Conservation (phyloP, 2,329 filamentous ascomycete species). For the Monascus ruber region DNA sequence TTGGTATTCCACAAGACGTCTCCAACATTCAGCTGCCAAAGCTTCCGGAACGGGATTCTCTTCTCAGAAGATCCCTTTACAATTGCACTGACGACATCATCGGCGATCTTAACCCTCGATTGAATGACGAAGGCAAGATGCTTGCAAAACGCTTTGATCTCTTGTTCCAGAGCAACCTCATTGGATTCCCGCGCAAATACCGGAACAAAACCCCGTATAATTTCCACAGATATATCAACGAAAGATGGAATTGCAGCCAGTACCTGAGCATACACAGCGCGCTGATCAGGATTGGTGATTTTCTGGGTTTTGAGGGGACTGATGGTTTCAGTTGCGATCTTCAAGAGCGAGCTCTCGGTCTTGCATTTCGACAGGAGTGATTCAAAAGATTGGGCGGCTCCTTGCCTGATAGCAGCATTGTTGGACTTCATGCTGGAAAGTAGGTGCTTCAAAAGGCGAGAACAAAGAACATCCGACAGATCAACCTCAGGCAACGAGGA, state of each 20-base stretch:
- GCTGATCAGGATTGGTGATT: slow-evolving; percentile 72
- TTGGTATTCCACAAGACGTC: slow-evolving; percentile 54
- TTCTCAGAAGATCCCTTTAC: slow-evolving; percentile 79
- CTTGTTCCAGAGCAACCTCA: slow-evolving; percentile 65
- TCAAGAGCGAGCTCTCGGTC: slow-evolving; percentile 45
- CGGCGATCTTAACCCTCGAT: slow-evolving; percentile 51
- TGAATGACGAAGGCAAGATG: slow-evolving; percentile 53
- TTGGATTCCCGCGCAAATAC: slow-evolving; percentile 78
- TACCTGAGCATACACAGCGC: slow-evolving; percentile 71
- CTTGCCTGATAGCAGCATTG: slow-evolving; percentile 64
- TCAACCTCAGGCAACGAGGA: slow-evolving; percentile 62
- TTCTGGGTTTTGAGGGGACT: slow-evolving; percentile 73
- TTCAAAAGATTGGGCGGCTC: slow-evolving; percentile 63
- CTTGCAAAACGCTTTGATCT: slow-evolving; percentile 59
- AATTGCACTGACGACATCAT: slow-evolving; percentile 57
- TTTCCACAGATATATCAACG: slow-evolving; percentile 50
- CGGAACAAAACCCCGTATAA: slow-evolving; percentile 54
- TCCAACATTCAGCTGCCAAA: slow-evolving; percentile 69
- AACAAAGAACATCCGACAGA: slow-evolving; percentile 60
- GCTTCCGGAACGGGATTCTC: slow-evolving; percentile 60
- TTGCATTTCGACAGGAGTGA: slow-evolving; percentile 56
- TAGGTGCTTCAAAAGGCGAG: slow-evolving; percentile 71
- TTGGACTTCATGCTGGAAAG: slow-evolving; percentile 87
- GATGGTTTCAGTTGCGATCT: slow-evolving; percentile 66
- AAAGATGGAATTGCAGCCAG: slow-evolving; percentile 54